Evolutionary conservation across 2,329 filamentous ascomycete genomes (phyloP).

Genomic region (Claviceps digitariae): DNA sequence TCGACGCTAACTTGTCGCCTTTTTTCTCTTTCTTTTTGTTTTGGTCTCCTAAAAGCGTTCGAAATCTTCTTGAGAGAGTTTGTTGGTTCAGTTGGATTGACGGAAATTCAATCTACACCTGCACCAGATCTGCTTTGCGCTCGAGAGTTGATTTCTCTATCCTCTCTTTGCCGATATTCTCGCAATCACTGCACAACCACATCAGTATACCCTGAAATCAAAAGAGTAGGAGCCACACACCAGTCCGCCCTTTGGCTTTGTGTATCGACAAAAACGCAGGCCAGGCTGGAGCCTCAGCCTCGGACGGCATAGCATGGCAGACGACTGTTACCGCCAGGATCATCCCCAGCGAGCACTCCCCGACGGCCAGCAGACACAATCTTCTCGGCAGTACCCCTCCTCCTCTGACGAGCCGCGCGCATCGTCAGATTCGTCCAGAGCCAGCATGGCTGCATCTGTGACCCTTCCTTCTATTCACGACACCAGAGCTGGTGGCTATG

Average conservation of each 20-base stretch:
- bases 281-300: slow-evolving; percentile 10
- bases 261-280: slow-evolving; percentile 13
- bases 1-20: not conserved
- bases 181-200: slow-evolving; percentile 5
- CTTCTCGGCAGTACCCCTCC: slow-evolving; percentile 4
- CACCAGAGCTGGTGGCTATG: slow-evolving; percentile 22
- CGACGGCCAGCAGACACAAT: slow-evolving; percentile 19
- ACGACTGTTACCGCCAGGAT: slow-evolving; percentile 25
- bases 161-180: not conserved
- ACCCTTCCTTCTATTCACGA: slow-evolving; percentile 39
- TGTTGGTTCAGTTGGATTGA: too few relatives aligned
- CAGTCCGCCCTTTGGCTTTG: slow-evolving; percentile 6
- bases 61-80: too few relatives aligned
- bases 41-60: not conserved
- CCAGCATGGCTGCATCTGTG: slow-evolving; percentile 30
- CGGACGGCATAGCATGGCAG: slow-evolving; percentile 23
- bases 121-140: too few relatives aligned
- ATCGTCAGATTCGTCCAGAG: slow-evolving; percentile 10
- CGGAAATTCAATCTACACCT: too few relatives aligned
- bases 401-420: slow-evolving; percentile 9
- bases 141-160: not conserved
- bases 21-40: not conserved
- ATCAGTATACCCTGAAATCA: not conserved
- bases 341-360: slow-evolving; percentile 21
- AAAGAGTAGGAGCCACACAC: slow-evolving; percentile 4